These are phyloP conservation scores for Cyberlindnera misumaiensis DNA, from an alignment of 805 yeast species.

Conservation along the genomic window DNA sequence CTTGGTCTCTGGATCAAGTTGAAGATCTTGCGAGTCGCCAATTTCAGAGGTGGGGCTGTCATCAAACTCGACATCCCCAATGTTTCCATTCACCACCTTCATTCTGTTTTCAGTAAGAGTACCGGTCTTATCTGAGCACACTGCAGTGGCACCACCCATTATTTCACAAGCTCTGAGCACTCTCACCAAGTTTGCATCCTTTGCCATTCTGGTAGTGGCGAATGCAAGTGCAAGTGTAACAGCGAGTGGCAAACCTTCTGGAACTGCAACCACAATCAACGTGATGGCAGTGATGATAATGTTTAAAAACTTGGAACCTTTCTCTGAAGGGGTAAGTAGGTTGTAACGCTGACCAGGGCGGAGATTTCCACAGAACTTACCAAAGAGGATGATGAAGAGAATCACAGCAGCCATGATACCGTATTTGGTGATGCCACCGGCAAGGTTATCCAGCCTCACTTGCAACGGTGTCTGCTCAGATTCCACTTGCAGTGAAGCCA, in stretches of 20 bases:
- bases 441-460: conserved; percentile 68
- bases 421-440: conserved; percentile 92
- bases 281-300: conserved; percentile 89
- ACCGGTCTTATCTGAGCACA: conserved; percentile 97
- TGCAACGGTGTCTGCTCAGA: conserved; percentile 87
- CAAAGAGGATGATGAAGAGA: conserved; percentile 73
- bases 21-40: conserved; percentile 12
- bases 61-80: conserved; percentile 55
- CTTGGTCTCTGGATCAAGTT: conserved; percentile 6
- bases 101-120: conserved; percentile 90
- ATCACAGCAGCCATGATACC: conserved; percentile 82
- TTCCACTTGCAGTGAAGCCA: conserved; percentile 72
- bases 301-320: conserved; percentile 79
- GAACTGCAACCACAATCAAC: conserved; percentile 95
- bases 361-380: conserved; percentile 62
- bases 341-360: conserved; percentile 44
- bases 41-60: conserved; percentile 28
- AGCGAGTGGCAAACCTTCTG: conserved; percentile 97
- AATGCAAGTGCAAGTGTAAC: conserved; percentile 95
- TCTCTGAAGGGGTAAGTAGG: conserved; percentile 51
- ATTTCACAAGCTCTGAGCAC: conserved; percentile 93
- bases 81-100: conserved; percentile 77
- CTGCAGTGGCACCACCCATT: conserved; percentile 97
- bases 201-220: conserved; percentile 97
- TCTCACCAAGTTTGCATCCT: conserved; percentile 93